Evolutionary conservation across 2,329 filamentous ascomycete genomes (phyloP), one percentile per base, ranked within the genome.

Genomic region (Sporothrix phasma): DNA sequence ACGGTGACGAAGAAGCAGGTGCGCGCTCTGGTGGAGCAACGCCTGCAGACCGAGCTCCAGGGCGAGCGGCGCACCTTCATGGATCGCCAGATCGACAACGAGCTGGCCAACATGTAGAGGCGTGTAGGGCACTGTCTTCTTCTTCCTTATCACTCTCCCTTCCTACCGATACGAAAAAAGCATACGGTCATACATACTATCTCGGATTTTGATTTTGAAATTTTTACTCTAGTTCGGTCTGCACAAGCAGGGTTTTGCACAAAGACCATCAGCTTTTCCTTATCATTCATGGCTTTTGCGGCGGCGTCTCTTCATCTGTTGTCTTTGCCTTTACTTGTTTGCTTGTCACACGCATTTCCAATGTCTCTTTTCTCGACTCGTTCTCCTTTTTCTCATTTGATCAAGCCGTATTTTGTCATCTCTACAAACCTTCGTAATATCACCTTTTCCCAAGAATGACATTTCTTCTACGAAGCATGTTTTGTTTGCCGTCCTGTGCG

Each of bases 1-100:
- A 93, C 84, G n/a, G 90, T 97, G 56, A 99, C 94, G 6, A 99
- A 97, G 86, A 99, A 99, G 79, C 93, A 97, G 78, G 88, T 94
- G 64, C 84, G 90, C 60, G 92, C 90, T 3, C 82, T 97, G 51
- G 92, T 96, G 13, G 94, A 99, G 78, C 92, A 97, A 79, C 85
- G 92, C 71, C 77, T 99, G 67, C 93, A 97, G 78, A 93, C 89
- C 4, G 92, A 96, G 74, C 81, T 97, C 65, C 81, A 84, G 0
- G 92, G 92, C 24, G 92, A 97, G 76, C 88, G 91, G 74, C 86
- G 89, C 73, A 86, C 87, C 17, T 97, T 96, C 78, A 85, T 97
- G 79, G 93, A 97, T 77, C 83, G 87, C 69, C 89, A 92, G 78
- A 97, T 99, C 76, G 94, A 99, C 77, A 84, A 85, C 64, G 92